Evolutionary conservation across 768 basidiomycete genomes (phyloP).

Genomic region (Mycena metata): DNA sequence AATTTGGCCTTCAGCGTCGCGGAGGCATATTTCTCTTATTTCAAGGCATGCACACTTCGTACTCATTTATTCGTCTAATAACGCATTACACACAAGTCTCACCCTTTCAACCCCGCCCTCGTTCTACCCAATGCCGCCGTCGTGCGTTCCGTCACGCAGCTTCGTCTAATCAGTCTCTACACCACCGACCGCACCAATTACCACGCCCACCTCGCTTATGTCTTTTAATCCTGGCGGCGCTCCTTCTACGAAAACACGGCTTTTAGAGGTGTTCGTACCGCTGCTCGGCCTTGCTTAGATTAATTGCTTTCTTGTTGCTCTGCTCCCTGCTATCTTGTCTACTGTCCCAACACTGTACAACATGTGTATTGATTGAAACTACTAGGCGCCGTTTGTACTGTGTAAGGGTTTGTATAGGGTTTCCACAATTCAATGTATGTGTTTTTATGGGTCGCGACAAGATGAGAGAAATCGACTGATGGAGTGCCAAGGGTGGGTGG

Average conservation of each 20-base stretch:
- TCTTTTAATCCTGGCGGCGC: slow-evolving; percentile 23
- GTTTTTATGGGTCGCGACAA: too few species aligned
- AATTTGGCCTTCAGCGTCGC: slow-evolving; percentile 36
- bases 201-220: slow-evolving; percentile 35
- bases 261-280: too few species aligned
- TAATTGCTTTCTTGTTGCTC: too few species aligned
- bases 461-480: too few species aligned
- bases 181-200: slow-evolving; percentile 33
- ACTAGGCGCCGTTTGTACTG: too few species aligned
- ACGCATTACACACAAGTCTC: not conserved
- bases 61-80: not conserved
- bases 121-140: slow-evolving; percentile 10
- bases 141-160: slow-evolving; percentile 35
- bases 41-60: slow-evolving; percentile 10
- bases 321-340: too few species aligned
- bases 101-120: slow-evolving; percentile 9
- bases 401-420: too few species aligned
- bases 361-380: too few species aligned
- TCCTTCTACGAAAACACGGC: slow-evolving; percentile 6
- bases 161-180: slow-evolving; percentile 35
- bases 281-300: too few species aligned
- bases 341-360: too few species aligned
- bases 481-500: too few species aligned
- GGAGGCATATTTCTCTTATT: slow-evolving; percentile 32
- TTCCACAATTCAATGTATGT: too few species aligned